phyloP scores from a whole-genome alignment of 208 protist species.

The Crithidia bombi region DNA sequence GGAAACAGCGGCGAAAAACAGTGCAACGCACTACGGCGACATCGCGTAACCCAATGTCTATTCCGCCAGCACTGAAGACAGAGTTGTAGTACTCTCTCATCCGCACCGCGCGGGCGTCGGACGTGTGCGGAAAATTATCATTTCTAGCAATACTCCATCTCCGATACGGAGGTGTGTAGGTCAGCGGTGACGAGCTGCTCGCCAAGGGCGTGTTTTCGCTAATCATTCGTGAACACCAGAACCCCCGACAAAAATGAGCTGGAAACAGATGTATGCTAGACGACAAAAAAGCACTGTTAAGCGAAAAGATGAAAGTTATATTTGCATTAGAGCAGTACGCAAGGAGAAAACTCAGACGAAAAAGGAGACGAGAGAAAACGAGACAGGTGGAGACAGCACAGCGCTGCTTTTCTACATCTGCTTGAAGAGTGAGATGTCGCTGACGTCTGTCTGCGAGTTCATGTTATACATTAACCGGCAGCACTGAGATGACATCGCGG shows the following conservation, averaged over 20 bases:
- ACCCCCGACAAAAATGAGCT: not conserved
- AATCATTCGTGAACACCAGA: slow-evolving; percentile 22
- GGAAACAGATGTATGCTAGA: slow-evolving; percentile 1
- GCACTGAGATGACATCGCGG: too few species aligned
- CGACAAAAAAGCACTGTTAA: too few species aligned
- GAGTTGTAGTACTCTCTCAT: slow-evolving; percentile 34
- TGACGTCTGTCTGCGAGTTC: too few species aligned
- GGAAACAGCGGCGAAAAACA: slow-evolving; percentile 33
- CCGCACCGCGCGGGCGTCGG: slow-evolving; percentile 3
- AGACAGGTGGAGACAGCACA: not conserved
- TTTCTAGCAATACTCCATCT: not conserved
- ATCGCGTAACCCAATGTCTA: slow-evolving; percentile 43
- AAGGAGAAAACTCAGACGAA: not conserved
- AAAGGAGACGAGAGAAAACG: not conserved
- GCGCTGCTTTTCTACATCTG: too few species aligned
- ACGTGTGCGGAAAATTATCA: not conserved
- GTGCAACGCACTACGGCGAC: slow-evolving; percentile 41
- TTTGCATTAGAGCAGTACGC: not conserved
- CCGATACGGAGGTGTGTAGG: slow-evolving; percentile 11
- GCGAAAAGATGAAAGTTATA: not conserved
- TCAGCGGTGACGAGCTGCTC: slow-evolving; percentile 13
- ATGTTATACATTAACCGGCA: too few species aligned
- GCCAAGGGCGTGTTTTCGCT: slow-evolving; percentile 31
- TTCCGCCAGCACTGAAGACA: slow-evolving; percentile 41
- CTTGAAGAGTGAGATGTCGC: too few species aligned